Evolutionary conservation across 2,329 filamentous ascomycete genomes (phyloP).

Genomic region (Lachnellula arida): DNA sequence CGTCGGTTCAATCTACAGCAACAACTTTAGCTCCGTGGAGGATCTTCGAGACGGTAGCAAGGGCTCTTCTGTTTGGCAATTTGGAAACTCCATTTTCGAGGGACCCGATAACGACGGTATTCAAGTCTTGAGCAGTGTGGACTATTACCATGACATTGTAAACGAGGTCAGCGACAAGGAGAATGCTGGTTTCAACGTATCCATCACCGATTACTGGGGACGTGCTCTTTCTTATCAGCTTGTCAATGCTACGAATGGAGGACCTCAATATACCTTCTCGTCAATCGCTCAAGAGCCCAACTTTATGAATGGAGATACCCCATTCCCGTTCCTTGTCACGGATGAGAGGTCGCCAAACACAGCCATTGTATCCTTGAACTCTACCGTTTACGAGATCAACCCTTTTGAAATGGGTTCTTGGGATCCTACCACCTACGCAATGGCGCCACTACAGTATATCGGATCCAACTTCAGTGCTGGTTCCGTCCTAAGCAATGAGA

Average conservation of each 20-base stretch:
- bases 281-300: constrained; percentile 61
- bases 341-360: constrained; percentile 63
- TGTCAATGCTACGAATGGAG: constrained; percentile 70
- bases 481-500: constrained; percentile 46
- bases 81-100: constrained; percentile 56
- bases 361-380: constrained; percentile 59
- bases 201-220: constrained; percentile 86
- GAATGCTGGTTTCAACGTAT: constrained; percentile 60
- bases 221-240: constrained; percentile 83
- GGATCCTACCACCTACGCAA: constrained; percentile 68
- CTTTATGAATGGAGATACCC: constrained; percentile 60
- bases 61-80: constrained; percentile 53
- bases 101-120: constrained; percentile 48
- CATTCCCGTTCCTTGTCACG: constrained; percentile 69
- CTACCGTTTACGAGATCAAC: constrained; percentile 73
- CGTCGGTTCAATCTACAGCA: constrained; percentile 71
- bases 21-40: constrained; percentile 71
- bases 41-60: constrained; percentile 44
- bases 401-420: constrained; percentile 76
- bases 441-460: constrained; percentile 65
- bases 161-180: constrained; percentile 56
- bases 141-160: constrained; percentile 59
- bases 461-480: constrained; percentile 69
- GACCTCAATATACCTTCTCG: constrained; percentile 74
- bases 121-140: constrained; percentile 48